phyloP scores from a whole-genome alignment of 257 asterid genomes.

The Gentiana dahurica region DNA sequence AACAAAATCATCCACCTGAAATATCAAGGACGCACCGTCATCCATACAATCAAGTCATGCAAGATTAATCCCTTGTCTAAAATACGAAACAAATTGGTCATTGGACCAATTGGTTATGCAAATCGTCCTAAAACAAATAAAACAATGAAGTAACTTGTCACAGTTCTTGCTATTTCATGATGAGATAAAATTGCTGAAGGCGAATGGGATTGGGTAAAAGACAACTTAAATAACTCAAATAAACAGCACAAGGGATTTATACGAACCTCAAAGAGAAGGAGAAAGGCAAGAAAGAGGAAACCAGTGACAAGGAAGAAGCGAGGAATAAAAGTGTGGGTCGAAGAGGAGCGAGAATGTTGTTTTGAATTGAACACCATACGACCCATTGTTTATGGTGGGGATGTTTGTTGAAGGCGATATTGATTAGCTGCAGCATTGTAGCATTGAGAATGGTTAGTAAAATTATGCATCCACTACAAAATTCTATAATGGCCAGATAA shows the following conservation, averaged over 20 bases:
- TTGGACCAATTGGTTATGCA: no score
- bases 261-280: slow-evolving; percentile 36
- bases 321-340: slow-evolving; percentile 17
- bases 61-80: not conserved
- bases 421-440: not conserved
- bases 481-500: no score
- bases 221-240: not conserved
- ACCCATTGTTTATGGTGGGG: slow-evolving; percentile 13
- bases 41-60: not conserved
- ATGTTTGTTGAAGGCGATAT: not conserved
- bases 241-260: not conserved
- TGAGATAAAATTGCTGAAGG: no score
- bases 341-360: not conserved
- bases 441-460: not conserved
- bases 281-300: slow-evolving; percentile 20
- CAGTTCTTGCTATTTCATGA: no score
- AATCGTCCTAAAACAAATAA: no score
- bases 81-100: not conserved
- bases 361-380: slow-evolving; percentile 3
- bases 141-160: no score
- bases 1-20: slow-evolving; percentile 37
- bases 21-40: not conserved
- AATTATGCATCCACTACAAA: no score
- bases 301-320: slow-evolving; percentile 27
- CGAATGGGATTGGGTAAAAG: not conserved